A percentile compares a stretch with the other conserved stretches of the same genome.
Evolutionary conservation across 2,329 filamentous ascomycete species (phyloP).

Genomic region (Colletotrichum higginsianum): DNA sequence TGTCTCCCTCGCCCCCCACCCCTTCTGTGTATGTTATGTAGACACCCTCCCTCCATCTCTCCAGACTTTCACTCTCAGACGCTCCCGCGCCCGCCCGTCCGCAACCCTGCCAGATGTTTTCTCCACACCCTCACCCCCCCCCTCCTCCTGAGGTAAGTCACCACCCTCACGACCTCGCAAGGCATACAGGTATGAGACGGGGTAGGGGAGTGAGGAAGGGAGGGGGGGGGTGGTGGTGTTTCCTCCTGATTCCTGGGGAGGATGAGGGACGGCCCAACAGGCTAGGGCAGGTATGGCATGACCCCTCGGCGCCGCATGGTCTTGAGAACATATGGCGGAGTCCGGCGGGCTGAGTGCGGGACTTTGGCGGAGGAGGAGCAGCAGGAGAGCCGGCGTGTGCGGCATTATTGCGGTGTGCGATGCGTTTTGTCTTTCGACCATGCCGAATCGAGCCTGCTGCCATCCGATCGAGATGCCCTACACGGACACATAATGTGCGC

Average conservation of each 20-base stretch:
- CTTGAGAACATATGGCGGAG: neutral
- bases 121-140: neutral
- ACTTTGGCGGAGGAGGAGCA: neutral
- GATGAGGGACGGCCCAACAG: neutral
- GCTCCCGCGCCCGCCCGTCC: neutral
- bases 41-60: neutral
- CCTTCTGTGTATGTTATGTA: too few relatives aligned
- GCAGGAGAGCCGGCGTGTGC: too few relatives aligned
- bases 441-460: neutral
- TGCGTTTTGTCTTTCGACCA: neutral
- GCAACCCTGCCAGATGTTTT: neutral
- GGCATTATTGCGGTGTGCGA: neutral
- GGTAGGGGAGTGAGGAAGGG: neutral
- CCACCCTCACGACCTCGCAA: neutral
- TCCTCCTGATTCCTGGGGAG: neutral
- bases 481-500: neutral
- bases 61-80: constrained; percentile 11
- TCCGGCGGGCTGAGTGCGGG: neutral
- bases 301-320: neutral
- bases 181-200: neutral
- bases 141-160: neutral
- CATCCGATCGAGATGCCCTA: constrained; percentile 12
- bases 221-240: neutral
- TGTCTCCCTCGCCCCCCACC: too few relatives aligned
- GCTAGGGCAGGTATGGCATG: neutral